Conservation (phyloP, 805 yeast species). For the Ogataea nitratoaversa region DNA sequence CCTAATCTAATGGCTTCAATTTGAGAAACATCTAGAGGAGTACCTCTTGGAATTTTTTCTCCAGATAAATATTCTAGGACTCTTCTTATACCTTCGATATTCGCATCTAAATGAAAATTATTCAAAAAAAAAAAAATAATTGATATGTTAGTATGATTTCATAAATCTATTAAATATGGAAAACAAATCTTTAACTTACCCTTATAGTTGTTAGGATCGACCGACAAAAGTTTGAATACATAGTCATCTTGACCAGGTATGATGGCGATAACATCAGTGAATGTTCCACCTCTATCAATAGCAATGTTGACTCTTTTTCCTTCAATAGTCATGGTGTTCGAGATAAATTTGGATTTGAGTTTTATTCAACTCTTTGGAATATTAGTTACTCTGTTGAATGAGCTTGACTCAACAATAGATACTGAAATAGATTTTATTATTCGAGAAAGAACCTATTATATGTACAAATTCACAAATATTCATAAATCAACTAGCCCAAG, state of each 20-base stretch:
- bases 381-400: too few species aligned
- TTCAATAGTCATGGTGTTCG: neutral
- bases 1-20: conserved; percentile 82
- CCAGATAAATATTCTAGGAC: conserved; percentile 60
- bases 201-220: conserved; percentile 75
- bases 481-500: too few species aligned
- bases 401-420: too few species aligned
- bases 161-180: too few species aligned
- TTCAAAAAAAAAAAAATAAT: conserved; percentile 3
- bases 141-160: too few species aligned
- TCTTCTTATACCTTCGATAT: conserved; percentile 85
- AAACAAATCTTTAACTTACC: neutral
- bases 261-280: conserved; percentile 72
- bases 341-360: too few species aligned
- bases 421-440: too few species aligned
- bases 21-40: conserved; percentile 54
- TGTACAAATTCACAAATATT: too few species aligned
- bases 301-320: conserved; percentile 34
- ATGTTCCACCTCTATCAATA: conserved; percentile 80
- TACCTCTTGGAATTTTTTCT: conserved; percentile 51
- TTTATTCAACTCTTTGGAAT: too few species aligned
- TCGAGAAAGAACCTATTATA: too few species aligned
- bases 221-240: conserved; percentile 74
- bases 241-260: conserved; percentile 49
- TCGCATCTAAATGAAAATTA: conserved; percentile 68